Base-by-base conservation (phyloP, 2,329 filamentous ascomycete species). In the Cordyceps fumosorosea region DNA sequence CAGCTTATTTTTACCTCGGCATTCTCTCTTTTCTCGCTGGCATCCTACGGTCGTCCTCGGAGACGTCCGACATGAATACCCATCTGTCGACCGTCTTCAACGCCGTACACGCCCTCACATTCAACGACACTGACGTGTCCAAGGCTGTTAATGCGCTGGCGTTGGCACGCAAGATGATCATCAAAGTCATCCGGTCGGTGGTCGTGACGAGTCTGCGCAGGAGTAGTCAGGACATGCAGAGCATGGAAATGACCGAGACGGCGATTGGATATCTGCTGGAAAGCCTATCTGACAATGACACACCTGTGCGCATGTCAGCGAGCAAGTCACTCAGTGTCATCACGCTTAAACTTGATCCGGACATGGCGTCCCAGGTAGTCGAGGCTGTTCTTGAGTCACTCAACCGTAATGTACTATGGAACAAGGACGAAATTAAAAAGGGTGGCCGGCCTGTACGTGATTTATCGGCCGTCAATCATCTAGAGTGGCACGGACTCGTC, bases 251-350 rank as follows among this genome's bases (percentile, higher is more conserved):
- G 71, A 74, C 96, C 18, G 93, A 98, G 75, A 87, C 88, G 34
- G 84, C 89, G 5, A 91, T 99, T 67, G 89, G 92, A 60, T 87
- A 90, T 69, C 81, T 97, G 3, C 81, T 99, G 3, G 88, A 91
- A 64, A 82, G 84, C 14, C 78, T 98, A 1, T 86, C 86, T 2
- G 95, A 99, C 72, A 90, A 90, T 64, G 93, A 98, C 69, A 97
- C 93, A 0, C 91, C 92, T 0, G 93, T 99, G 14, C 83, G 95
- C 44, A 85, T 96, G 68, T 89, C 93, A 37, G 91, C 93, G 22
- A 96, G 92, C 73, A 99, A 99, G 76, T 90, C 92, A 4, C 83
- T 98, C 51, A 96, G 92, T 73, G 83, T 96, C 59, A 86, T 98
- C 66, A 89, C 93, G 0, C 78, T 96, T 56, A 93, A 89, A 66